These are phyloP conservation scores for Metschnikowia reukaufii DNA, from an alignment of 805 yeast genomes.

Conservation along the genomic window DNA sequence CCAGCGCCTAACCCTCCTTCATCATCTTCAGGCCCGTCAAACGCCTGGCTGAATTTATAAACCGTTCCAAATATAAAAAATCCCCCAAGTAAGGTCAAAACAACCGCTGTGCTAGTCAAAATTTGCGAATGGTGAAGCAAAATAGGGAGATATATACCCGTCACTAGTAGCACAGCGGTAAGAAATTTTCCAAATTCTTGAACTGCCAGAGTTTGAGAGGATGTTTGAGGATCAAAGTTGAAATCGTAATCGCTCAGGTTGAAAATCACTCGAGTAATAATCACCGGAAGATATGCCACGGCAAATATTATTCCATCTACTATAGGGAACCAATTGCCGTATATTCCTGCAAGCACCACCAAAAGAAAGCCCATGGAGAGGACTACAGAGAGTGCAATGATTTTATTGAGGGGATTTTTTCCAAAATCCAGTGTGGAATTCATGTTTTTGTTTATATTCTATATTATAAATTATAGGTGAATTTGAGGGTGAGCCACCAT, in stretches of 20 bases:
- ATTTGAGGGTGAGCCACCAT: background rate
- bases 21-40: constrained; percentile 44
- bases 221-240: constrained; percentile 37
- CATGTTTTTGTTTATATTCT: constrained; percentile 8
- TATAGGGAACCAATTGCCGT: constrained; percentile 89
- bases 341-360: constrained; percentile 82
- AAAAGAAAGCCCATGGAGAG: constrained; percentile 88
- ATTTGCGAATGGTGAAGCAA: constrained; percentile 74
- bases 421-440: constrained; percentile 18
- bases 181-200: constrained; percentile 77
- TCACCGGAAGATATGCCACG: constrained; percentile 41
- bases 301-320: constrained; percentile 52
- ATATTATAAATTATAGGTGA: background rate
- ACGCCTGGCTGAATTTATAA: constrained; percentile 76
- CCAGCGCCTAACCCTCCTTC: constrained; percentile 23
- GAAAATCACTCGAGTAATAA: constrained; percentile 32
- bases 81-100: constrained; percentile 86
- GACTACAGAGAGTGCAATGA: constrained; percentile 72
- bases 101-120: constrained; percentile 66
- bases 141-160: constrained; percentile 73
- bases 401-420: constrained; percentile 66
- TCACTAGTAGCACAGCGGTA: constrained; percentile 72
- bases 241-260: constrained; percentile 42
- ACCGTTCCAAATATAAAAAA: constrained; percentile 77
- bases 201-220: constrained; percentile 30